Evolutionary conservation across 177 flowering plant species (phyloP).

Genomic region (Vitis hybrid): DNA sequence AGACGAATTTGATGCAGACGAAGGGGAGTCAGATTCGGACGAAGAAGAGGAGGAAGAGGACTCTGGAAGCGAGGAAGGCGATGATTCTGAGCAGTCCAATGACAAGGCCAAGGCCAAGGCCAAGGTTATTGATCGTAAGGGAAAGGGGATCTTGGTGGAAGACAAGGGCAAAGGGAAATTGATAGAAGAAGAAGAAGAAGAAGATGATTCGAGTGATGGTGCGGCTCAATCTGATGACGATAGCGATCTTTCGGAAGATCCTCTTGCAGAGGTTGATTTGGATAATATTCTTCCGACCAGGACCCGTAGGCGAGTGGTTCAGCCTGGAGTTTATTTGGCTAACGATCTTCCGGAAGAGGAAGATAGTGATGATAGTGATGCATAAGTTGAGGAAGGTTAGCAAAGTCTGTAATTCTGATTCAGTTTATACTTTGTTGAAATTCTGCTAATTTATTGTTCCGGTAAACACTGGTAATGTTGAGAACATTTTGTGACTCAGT

Average conservation of each 20-base stretch:
- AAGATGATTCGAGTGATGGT: conserved; percentile 26
- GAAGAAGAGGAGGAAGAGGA: conserved; percentile 30
- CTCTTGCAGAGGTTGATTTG: conserved; percentile 85
- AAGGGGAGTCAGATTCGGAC: conserved; percentile 20
- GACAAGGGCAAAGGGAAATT: conserved; percentile 67
- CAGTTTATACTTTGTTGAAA: not conserved
- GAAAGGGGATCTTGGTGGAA: conserved; percentile 56
- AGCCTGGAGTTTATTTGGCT: conserved; percentile 49
- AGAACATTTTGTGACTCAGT: not conserved
- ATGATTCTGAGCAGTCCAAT: conserved; percentile 19
- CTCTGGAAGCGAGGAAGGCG: conserved; percentile 24
- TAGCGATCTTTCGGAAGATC: conserved; percentile 73
- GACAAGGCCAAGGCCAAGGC: conserved; percentile 9
- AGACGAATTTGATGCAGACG: not conserved
- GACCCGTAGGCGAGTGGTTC: conserved; percentile 58
- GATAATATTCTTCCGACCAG: conserved; percentile 83
- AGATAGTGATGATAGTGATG: conserved; percentile 52
- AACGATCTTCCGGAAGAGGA: conserved; percentile 28
- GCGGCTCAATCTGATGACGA: conserved; percentile 32
- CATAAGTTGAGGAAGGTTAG: conserved; percentile 30
- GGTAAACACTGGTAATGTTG: not conserved
- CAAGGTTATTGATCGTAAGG: conserved; percentile 43
- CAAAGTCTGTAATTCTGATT: not conserved
- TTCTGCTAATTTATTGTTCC: not conserved
- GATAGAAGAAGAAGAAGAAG: conserved; percentile 44